Evolutionary conservation across 2,329 filamentous ascomycete genomes (phyloP).

Genomic region (Ustulina deusta): DNA sequence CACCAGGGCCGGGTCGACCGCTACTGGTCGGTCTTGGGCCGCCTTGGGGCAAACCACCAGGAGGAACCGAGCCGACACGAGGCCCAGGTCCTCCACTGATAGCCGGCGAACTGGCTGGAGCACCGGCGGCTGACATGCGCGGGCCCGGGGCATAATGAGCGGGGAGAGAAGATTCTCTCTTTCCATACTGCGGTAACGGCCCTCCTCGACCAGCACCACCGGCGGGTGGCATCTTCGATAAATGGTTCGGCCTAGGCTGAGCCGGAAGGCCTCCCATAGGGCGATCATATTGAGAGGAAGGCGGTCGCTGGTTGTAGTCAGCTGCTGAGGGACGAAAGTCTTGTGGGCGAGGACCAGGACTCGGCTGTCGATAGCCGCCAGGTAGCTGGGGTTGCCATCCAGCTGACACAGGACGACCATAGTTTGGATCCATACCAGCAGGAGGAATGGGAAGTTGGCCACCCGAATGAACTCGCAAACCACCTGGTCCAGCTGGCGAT

Average conservation of each 20-base stretch:
- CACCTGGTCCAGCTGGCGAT: constrained; percentile 49
- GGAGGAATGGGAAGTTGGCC: constrained; percentile 60
- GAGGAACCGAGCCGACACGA: constrained; percentile 45
- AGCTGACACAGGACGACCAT: constrained; percentile 58
- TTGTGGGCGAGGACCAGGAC: constrained; percentile 52
- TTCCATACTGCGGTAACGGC: constrained; percentile 45
- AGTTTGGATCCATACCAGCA: constrained; percentile 55
- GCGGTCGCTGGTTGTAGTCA: constrained; percentile 45
- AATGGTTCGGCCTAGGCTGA: constrained; percentile 52
- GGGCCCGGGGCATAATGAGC: constrained; percentile 52
- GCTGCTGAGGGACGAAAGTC: constrained; percentile 45
- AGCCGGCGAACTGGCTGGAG: constrained; percentile 42
- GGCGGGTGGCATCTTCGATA: constrained; percentile 54
- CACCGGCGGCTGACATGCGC: constrained; percentile 43
- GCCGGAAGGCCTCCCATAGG: constrained; percentile 49
- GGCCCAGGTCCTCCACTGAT: constrained; percentile 49
- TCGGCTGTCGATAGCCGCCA: constrained; percentile 55
- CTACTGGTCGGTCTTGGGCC: constrained; percentile 44
- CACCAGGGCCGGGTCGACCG: constrained; percentile 41
- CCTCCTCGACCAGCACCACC: constrained; percentile 48
- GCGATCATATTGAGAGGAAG: constrained; percentile 45
- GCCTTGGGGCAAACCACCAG: constrained; percentile 48
- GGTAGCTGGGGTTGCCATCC: constrained; percentile 60
- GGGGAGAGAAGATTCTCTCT: constrained; percentile 45
- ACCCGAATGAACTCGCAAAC: constrained; percentile 60